These are phyloP conservation scores for Avena insularis DNA, from an alignment of 176 grass and related monocot species.

Conservation along the genomic window DNA sequence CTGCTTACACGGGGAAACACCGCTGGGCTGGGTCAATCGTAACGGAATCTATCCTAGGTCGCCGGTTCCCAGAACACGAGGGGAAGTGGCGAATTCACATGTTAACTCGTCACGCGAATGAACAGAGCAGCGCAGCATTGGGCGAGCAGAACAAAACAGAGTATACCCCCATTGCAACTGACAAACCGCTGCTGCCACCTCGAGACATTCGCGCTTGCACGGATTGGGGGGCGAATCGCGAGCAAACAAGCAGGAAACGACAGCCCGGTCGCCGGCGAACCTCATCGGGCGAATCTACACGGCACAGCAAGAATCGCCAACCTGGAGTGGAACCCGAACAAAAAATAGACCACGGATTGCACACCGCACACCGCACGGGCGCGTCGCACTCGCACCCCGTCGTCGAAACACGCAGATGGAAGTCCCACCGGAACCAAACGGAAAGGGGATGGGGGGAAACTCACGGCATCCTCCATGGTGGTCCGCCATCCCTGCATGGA, in stretches of 20 bases:
- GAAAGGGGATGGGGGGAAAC: not conserved
- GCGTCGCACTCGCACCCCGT: no score
- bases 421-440: not conserved
- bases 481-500: constrained; percentile 99
- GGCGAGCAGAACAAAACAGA: not conserved
- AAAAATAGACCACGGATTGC: no score
- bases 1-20: no score
- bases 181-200: not conserved
- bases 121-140: not conserved
- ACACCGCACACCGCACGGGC: no score
- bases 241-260: not conserved
- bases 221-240: not conserved
- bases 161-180: not conserved
- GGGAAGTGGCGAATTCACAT: not conserved
- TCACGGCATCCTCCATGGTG: constrained; percentile 95
- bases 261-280: not conserved
- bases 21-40: not conserved
- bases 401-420: not conserved
- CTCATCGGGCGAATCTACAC: not conserved
- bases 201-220: not conserved
- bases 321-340: no score
- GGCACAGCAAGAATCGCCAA: not conserved
- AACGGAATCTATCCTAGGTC: not conserved
- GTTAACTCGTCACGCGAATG: not conserved
- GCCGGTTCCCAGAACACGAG: not conserved